A percentile compares a stretch with the other conserved stretches of the same genome.
Conservation (phyloP, 345 rosid species). For the Noccaea bulbosa region DNA sequence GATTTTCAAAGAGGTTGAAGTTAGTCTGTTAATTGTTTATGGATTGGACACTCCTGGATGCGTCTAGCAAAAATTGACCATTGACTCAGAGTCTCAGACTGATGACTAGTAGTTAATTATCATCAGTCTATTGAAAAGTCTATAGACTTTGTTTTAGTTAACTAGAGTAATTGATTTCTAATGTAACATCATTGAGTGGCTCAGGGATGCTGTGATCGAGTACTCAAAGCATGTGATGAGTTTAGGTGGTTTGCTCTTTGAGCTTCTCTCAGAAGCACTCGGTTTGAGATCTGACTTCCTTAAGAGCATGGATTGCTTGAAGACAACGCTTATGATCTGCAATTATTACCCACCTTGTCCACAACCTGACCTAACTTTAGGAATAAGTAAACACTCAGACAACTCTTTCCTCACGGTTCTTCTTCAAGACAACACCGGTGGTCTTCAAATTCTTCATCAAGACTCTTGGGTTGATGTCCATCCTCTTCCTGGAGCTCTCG, state of each 20-base stretch:
- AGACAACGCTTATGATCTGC: constrained; percentile 35
- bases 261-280: constrained; percentile 52
- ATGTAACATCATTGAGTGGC: neutral
- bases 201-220: constrained; percentile 48
- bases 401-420: constrained; percentile 47
- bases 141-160: neutral
- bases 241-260: constrained; percentile 44
- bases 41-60: too few species aligned
- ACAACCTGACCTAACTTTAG: constrained; percentile 54
- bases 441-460: constrained; percentile 52
- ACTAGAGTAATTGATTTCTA: neutral
- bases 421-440: constrained; percentile 57
- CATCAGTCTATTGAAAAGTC: too few species aligned
- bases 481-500: constrained; percentile 45
- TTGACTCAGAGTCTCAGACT: too few species aligned
- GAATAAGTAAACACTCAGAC: constrained; percentile 44
- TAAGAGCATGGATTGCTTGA: constrained; percentile 42
- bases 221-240: constrained; percentile 47
- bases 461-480: constrained; percentile 48
- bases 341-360: constrained; percentile 60
- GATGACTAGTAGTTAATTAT: too few species aligned
- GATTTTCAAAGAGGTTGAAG: too few species aligned
- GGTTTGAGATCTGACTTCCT: constrained; percentile 44
- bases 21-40: too few species aligned
- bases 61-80: too few species aligned